phyloP scores from a whole-genome alignment of 2,329 filamentous ascomycete genomes.

The Plenodomus tracheiphilus region DNA sequence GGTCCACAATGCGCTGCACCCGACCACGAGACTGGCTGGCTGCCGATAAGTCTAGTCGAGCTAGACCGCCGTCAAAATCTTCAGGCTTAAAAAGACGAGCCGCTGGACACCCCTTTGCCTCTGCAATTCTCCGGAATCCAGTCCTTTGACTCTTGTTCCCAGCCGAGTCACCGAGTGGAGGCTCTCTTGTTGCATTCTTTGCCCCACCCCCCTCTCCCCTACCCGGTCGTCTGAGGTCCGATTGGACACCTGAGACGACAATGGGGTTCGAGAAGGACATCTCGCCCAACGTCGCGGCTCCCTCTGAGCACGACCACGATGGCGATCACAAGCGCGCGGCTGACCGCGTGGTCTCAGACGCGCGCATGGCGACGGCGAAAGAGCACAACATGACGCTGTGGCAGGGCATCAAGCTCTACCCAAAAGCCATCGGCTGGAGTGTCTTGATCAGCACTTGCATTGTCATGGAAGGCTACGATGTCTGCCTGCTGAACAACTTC shows the following conservation, averaged over 20 bases:
- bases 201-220: not conserved
- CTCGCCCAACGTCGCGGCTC: slow-evolving; percentile 14
- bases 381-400: slow-evolving; percentile 60
- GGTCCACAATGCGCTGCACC: not conserved
- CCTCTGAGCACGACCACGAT: slow-evolving; percentile 15
- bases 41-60: not conserved
- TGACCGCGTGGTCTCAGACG: slow-evolving; percentile 45
- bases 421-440: slow-evolving; percentile 83
- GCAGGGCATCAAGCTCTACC: slow-evolving; percentile 80
- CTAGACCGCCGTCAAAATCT: not conserved
- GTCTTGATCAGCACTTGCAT: slow-evolving; percentile 88
- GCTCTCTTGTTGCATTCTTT: not conserved
- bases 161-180: not conserved
- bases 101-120: not conserved
- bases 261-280: slow-evolving; percentile 27
- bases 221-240: slow-evolving; percentile 10
- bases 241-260: not conserved
- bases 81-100: not conserved
- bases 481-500: slow-evolving; percentile 80
- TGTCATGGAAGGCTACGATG: slow-evolving; percentile 88
- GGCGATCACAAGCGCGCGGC: slow-evolving; percentile 31
- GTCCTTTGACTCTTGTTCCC: not conserved
- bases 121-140: not conserved
- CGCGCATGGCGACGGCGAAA: slow-evolving; percentile 51
- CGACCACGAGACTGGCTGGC: not conserved